Evolutionary conservation across 306 rosid species (phyloP).

Genomic region (Biancaea sappan): DNA sequence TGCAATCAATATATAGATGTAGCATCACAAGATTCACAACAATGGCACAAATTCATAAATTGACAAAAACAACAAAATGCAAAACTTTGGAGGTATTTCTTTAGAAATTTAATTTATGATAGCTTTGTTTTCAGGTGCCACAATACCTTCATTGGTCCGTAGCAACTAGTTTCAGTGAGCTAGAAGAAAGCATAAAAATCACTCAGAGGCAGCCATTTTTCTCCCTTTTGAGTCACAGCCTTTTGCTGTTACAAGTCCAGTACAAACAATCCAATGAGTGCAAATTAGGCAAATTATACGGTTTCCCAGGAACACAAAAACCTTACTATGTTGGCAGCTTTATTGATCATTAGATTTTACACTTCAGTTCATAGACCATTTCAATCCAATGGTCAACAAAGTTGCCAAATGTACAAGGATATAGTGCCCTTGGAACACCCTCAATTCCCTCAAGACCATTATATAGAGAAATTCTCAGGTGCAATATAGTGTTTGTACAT

Average conservation of each 20-base stretch:
- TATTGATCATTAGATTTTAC: background rate
- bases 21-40: too few species aligned
- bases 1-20: too few species aligned
- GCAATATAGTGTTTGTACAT: background rate
- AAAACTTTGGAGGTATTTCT: background rate
- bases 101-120: too few species aligned
- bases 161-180: background rate
- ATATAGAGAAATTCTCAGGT: too few species aligned
- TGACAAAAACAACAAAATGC: too few species aligned
- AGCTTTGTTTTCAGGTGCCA: too few species aligned
- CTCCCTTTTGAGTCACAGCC: too few species aligned
- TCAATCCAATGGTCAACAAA: too few species aligned
- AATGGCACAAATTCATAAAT: too few species aligned
- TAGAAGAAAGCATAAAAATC: background rate
- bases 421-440: background rate
- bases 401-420: too few species aligned
- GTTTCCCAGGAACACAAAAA: too few species aligned
- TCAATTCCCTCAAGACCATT: background rate
- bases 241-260: slow-evolving; percentile 26
- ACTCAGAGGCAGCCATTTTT: background rate
- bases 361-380: background rate
- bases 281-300: too few species aligned
- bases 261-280: slow-evolving; percentile 35
- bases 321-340: background rate
- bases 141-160: background rate